Evolutionary conservation across 257 asterid species (phyloP).

Genomic region (Phtheirospermum japonicum): DNA sequence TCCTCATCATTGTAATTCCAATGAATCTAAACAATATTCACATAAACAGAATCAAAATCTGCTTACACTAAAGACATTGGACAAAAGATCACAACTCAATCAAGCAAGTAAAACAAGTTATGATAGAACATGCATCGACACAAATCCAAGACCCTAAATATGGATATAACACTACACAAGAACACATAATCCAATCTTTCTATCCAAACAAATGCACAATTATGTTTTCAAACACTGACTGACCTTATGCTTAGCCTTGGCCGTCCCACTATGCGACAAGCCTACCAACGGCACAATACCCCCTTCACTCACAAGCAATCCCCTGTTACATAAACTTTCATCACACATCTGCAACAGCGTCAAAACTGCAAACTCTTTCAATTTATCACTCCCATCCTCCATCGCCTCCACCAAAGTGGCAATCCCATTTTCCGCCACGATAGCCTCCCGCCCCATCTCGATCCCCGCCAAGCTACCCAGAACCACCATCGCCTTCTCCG

Average conservation of each 20-base stretch:
- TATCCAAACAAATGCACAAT: background rate
- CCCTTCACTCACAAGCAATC: constrained; percentile 67
- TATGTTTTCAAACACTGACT: constrained; percentile 22
- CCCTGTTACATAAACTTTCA: constrained; percentile 54
- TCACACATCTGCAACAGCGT: constrained; percentile 56
- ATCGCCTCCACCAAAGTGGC: constrained; percentile 61
- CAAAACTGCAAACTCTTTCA: constrained; percentile 63
- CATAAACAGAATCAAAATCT: no score
- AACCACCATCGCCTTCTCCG: constrained; percentile 82
- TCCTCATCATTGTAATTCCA: no score
- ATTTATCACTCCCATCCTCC: constrained; percentile 60
- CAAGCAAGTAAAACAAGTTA: background rate
- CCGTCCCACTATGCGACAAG: constrained; percentile 57
- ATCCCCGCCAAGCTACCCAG: constrained; percentile 55
- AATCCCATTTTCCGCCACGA: constrained; percentile 63
- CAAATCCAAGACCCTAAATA: background rate
- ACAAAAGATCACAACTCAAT: no score
- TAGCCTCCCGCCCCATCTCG: constrained; percentile 50
- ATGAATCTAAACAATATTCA: no score
- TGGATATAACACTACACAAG: background rate
- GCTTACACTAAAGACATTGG: no score
- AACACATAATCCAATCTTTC: background rate
- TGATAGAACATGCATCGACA: background rate
- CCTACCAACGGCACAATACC: constrained; percentile 74
- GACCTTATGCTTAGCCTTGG: constrained; percentile 75